Base-by-base conservation (phyloP, 202 grass and related monocot species). In the Brachypodium distachyon region DNA sequence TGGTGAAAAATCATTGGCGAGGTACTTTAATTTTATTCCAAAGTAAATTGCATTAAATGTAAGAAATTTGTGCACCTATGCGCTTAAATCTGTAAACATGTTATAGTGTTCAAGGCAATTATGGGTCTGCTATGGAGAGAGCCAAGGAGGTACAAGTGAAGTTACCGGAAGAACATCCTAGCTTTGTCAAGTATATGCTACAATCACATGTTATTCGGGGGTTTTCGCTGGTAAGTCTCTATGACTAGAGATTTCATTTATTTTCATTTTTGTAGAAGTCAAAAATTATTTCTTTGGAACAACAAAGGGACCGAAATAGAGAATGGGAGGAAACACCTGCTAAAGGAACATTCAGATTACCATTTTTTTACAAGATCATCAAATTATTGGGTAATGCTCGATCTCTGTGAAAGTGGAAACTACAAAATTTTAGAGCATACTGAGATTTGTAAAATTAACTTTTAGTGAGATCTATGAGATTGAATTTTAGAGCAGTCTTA, bases 221-320 rank as follows among this genome's bases (percentile, higher is more conserved):
- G 27, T 87, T 86, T 87, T 87, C 79, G 79, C 59, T 87, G 74
- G 85, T 87, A 73, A 61, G 79, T 59, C 48, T 16, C 48, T 54
- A n/a, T n/a, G n/a, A n/a, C n/a, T n/a, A n/a, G n/a, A n/a, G n/a
- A n/a, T 40, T 64, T 19, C 41, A 26, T 21, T 73, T 66, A 51
- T 73, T 78, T 32, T 10, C 42, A 59, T 82, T 9, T 36, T 41
- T 50, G 9, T 25, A 9, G 19, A 29, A 23, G 9, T 14, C 38
- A 8, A 62, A 34, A 12, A 22, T 34, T 12, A 21, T 63, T 67
- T 76, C 67, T 63, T 67, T n/a, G n/a, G n/a, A 64, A 48, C 16
- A 65, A 25, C 17, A 11, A 36, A 13, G 40, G 34, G 12, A 72
- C 55, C 37, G 16, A 28, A 19, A 73, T 60, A 49, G 23, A 26